Evolutionary conservation across 768 basidiomycete genomes (phyloP).

Genomic region (Calocybe cyanea): DNA sequence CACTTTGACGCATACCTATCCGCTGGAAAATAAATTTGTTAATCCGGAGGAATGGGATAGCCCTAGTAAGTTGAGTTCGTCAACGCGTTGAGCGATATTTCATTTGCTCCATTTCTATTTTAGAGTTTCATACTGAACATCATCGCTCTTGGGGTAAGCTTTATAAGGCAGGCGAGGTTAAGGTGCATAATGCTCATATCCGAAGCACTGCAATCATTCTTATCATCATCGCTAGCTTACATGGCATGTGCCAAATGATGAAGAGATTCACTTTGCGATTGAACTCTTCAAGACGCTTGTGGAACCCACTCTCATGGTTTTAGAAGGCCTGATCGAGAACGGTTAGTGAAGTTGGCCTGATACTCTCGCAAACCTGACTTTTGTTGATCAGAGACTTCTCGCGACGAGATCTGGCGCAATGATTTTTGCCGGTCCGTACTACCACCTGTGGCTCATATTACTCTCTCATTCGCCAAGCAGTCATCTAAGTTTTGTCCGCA

Average conservation of each 20-base stretch:
- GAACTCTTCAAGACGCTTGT: slow-evolving; percentile 64
- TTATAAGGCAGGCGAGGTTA: slow-evolving; percentile 66
- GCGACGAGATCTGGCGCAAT: slow-evolving; percentile 72
- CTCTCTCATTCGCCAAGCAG: slow-evolving; percentile 37
- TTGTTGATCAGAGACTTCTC: slow-evolving; percentile 31
- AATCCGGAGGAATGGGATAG: slow-evolving; percentile 75
- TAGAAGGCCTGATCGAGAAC: slow-evolving; percentile 55
- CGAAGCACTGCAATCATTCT: neutral
- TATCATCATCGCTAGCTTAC: slow-evolving; percentile 39
- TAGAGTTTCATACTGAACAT: slow-evolving; percentile 69
- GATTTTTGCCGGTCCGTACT: slow-evolving; percentile 72
- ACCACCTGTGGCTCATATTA: neutral
- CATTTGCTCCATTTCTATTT: neutral
- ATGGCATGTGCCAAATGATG: slow-evolving; percentile 72
- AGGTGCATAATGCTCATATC: slow-evolving; percentile 41
- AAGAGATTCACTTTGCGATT: slow-evolving; percentile 75
- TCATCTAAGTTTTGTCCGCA: slow-evolving; percentile 67
- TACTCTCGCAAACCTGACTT: neutral
- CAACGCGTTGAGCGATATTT: neutral
- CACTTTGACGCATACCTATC: slow-evolving; percentile 78
- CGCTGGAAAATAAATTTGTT: slow-evolving; percentile 76
- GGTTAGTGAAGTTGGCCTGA: slow-evolving; percentile 29
- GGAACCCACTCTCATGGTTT: slow-evolving; percentile 52
- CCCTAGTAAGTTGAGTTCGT: slow-evolving; percentile 43
- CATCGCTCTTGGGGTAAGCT: slow-evolving; percentile 79